Evolutionary conservation across 768 basidiomycete genomes (phyloP).

Genomic region (Lactifluus pinguis): DNA sequence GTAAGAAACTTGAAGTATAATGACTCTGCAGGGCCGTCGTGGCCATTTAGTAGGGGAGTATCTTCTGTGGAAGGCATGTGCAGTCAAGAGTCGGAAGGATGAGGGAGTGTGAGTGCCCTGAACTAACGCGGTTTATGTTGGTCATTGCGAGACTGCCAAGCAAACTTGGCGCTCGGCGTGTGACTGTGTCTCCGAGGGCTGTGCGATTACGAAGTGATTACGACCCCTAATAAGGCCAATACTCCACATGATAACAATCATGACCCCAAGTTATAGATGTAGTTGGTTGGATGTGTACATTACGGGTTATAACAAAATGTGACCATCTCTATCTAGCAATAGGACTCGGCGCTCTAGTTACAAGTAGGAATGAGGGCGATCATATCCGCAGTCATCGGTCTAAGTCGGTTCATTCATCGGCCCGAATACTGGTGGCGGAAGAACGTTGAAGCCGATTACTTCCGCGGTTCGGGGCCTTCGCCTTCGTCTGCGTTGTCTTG

Average conservation of each 20-base stretch:
- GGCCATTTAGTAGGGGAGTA: slow-evolving; percentile 20
- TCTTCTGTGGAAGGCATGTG: slow-evolving; percentile 13
- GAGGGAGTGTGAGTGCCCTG: background rate
- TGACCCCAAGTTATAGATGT: background rate
- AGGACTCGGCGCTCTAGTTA: background rate
- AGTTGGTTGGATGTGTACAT: background rate
- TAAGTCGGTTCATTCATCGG: too few relatives aligned
- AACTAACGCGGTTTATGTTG: background rate
- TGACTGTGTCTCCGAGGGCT: background rate
- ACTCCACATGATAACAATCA: too few relatives aligned
- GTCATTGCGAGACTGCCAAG: too few relatives aligned
- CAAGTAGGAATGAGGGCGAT: too few relatives aligned
- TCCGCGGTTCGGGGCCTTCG: background rate
- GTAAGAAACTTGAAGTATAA: slow-evolving; percentile 30
- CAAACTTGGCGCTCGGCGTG: background rate
- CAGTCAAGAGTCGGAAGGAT: background rate
- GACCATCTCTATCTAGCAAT: background rate
- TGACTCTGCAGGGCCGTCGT: slow-evolving; percentile 32
- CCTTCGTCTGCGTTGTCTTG: slow-evolving; percentile 45
- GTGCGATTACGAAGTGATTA: too few relatives aligned
- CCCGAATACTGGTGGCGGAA: too few relatives aligned
- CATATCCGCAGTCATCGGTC: too few relatives aligned
- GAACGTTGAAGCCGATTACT: background rate
- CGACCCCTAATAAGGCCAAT: too few relatives aligned
- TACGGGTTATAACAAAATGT: background rate